Evolutionary conservation across 352 stramenopile genomes (phyloP).

Genomic region (Phytophthora pini): DNA sequence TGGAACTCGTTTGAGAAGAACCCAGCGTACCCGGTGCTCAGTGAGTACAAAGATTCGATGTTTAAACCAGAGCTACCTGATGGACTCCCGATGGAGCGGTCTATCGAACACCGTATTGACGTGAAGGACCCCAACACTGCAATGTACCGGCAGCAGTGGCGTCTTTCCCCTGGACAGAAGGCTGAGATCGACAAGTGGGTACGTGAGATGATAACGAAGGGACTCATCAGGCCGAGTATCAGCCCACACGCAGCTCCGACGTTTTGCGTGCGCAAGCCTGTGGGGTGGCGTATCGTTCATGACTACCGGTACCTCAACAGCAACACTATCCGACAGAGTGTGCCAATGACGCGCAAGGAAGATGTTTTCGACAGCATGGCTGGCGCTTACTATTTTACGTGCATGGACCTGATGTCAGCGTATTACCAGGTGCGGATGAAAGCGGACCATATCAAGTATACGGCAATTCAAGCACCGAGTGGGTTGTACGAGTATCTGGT

Average conservation of each 20-base stretch:
- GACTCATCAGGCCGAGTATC: conserved; percentile 2
- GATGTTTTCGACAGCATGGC: conserved; percentile 32
- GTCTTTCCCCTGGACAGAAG: too few species aligned
- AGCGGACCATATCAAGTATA: conserved; percentile 24
- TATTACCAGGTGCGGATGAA: conserved; percentile 43
- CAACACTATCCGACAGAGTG: conserved; percentile 13
- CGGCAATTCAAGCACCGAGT: conserved; percentile 24
- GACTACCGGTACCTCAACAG: conserved; percentile 29
- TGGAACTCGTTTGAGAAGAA: conserved; percentile 8
- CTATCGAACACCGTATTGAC: conserved; percentile 8
- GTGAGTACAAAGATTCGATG: conserved; percentile 18
- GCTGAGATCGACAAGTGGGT: too few species aligned
- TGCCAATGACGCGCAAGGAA: conserved; percentile 35
- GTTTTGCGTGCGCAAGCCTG: conserved; percentile 37
- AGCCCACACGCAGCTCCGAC: conserved; percentile 29
- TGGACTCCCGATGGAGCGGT: conserved; percentile 1
- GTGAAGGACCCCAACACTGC: too few species aligned
- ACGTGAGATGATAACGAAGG: too few species aligned
- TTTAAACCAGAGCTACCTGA: conserved; percentile 20
- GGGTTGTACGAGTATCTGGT: conserved; percentile 32
- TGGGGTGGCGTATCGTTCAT: conserved; percentile 37
- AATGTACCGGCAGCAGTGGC: too few species aligned
- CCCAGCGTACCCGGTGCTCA: conserved; percentile 3
- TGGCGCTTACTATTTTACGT: conserved; percentile 23
- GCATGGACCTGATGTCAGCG: conserved; percentile 28